Evolutionary conservation across 495 filamentous ascomycete species (phyloP).

Genomic region (Neurospora sp.): DNA sequence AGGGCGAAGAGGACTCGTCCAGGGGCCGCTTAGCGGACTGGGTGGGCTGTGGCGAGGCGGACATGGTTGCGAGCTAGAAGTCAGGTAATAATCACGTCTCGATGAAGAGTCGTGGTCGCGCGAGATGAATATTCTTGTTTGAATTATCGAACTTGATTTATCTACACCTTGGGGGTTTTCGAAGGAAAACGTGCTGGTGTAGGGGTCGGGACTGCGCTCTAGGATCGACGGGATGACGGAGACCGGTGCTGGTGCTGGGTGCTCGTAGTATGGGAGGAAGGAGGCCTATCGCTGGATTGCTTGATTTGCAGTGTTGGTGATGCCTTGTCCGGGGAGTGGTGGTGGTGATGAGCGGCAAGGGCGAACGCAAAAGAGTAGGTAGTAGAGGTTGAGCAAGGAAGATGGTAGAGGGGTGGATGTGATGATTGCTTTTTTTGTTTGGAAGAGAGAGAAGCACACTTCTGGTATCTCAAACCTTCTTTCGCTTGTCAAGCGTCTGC

Average conservation of each 20-base stretch:
- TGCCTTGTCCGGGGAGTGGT: constrained; percentile 4
- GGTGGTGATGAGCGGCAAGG: constrained; percentile 3
- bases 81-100: constrained; percentile 19
- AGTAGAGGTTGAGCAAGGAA: constrained; percentile 1
- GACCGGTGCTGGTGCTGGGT: constrained; percentile 17
- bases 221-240: neutral
- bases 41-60: constrained; percentile 43
- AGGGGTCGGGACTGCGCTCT: constrained; percentile 7
- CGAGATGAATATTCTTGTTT: constrained; percentile 38
- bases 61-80: constrained; percentile 32
- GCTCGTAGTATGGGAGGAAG: neutral
- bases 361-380: constrained; percentile 2
- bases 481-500: constrained; percentile 18
- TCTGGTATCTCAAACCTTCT: constrained; percentile 26
- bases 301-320: neutral
- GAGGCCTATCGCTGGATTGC: neutral
- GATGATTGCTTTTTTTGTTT: neutral
- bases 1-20: constrained; percentile 92
- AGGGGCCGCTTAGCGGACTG: constrained; percentile 79
- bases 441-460: constrained; percentile 16
- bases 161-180: constrained; percentile 76
- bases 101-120: constrained; percentile 12
- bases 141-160: constrained; percentile 36
- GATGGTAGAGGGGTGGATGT: neutral
- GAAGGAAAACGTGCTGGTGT: constrained; percentile 89